Conservation (phyloP, 768 basidiomycete genomes). For the Megacollybia marginata region DNA sequence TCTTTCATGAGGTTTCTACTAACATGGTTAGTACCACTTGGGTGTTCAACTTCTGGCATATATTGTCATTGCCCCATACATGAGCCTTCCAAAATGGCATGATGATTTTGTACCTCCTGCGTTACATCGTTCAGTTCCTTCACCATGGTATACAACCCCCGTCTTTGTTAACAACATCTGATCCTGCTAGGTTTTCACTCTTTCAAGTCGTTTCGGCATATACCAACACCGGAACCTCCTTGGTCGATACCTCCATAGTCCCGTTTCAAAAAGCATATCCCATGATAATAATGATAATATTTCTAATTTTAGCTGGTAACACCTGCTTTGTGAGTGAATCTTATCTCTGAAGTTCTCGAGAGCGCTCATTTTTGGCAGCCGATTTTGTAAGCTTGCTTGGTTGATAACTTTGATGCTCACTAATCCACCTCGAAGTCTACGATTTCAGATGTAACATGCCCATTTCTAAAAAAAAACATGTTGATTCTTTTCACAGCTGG, state of each 20-base stretch:
- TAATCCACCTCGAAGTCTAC: conserved; percentile 41
- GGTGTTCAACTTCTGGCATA: conserved; percentile 62
- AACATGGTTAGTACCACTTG: conserved; percentile 65
- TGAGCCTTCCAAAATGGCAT: conserved; percentile 53
- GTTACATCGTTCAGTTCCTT: conserved; percentile 45
- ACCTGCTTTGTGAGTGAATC: conserved; percentile 78
- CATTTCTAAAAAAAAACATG: conserved; percentile 1
- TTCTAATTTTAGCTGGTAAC: conserved; percentile 86
- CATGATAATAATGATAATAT: conserved; percentile 64
- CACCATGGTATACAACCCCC: conserved; percentile 52
- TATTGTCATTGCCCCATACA: conserved; percentile 75
- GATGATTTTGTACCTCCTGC: conserved; percentile 51
- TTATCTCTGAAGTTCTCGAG: neutral
- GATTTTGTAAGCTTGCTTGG: conserved; percentile 57
- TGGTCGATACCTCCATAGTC: conserved; percentile 86
- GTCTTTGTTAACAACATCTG: neutral
- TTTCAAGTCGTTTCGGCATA: conserved; percentile 86
- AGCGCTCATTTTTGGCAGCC: conserved; percentile 41
- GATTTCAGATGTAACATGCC: conserved; percentile 67
- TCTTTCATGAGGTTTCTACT: conserved; percentile 2
- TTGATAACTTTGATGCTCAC: neutral
- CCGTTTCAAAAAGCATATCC: conserved; percentile 85
- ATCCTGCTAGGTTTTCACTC: conserved; percentile 58
- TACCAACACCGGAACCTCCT: conserved; percentile 82
- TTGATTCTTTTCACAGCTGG: conserved; percentile 54